These are phyloP conservation scores for Didymellaceae sp. DNA, from an alignment of 2,329 filamentous ascomycete species.

Conservation along the genomic window DNA sequence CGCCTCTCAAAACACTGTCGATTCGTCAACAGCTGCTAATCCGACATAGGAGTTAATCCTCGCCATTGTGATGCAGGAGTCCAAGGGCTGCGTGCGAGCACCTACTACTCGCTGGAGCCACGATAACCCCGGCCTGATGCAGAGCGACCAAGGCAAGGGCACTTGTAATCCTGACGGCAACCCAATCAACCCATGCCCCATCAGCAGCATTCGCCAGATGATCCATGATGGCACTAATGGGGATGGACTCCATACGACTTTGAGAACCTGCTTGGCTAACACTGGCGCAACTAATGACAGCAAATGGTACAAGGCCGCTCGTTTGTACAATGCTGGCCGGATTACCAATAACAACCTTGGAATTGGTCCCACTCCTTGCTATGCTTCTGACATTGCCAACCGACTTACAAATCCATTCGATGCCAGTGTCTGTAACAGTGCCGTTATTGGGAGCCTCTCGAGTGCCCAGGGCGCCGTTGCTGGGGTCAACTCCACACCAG, in stretches of 20 bases:
- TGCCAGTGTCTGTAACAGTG: conserved; percentile 23
- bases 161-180: conserved; percentile 47
- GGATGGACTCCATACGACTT: conserved; percentile 51
- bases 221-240: conserved; percentile 54
- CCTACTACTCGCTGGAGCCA: conserved; percentile 52
- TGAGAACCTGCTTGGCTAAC: conserved; percentile 49
- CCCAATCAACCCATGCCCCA: conserved; percentile 50
- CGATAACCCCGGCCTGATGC: conserved; percentile 57
- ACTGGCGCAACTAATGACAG: conserved; percentile 40
- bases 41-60: conserved; percentile 50
- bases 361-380: conserved; percentile 56
- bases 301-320: conserved; percentile 56
- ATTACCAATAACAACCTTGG: conserved; percentile 46
- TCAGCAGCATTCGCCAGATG: conserved; percentile 49
- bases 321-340: conserved; percentile 59
- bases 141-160: conserved; percentile 44
- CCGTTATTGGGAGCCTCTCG: conserved; percentile 5
- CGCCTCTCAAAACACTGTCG: conserved; percentile 31
- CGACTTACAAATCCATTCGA: conserved; percentile 47
- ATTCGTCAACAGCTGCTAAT: neutral
- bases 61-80: conserved; percentile 56
- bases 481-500: neutral
- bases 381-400: conserved; percentile 60
- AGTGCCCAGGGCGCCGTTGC: conserved; percentile 7
- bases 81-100: conserved; percentile 55